These are phyloP conservation scores for Skeletonema tropicum DNA, from an alignment of 108 stramenopile species.

Conservation along the genomic window DNA sequence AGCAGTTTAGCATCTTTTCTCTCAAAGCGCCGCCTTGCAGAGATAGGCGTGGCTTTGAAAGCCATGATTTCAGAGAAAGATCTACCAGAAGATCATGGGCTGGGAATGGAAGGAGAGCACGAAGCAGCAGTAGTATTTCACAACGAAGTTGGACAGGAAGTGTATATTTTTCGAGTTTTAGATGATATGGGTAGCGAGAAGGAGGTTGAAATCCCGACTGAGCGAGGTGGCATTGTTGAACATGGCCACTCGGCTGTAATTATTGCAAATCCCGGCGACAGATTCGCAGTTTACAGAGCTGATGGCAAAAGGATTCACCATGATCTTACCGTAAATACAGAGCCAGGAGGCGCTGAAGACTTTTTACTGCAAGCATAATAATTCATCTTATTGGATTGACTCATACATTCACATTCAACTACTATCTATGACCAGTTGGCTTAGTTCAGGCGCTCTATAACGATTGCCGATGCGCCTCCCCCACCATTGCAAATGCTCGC, in stretches of 20 bases:
- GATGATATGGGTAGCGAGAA: conserved; percentile 4
- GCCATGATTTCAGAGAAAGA: conserved; percentile 37
- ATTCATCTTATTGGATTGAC: background rate
- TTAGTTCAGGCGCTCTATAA: conserved; percentile 89
- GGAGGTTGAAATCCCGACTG: conserved; percentile 10
- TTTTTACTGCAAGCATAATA: conserved; percentile 16
- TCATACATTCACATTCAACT: background rate
- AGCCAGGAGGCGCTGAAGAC: conserved; percentile 31
- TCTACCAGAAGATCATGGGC: conserved; percentile 43
- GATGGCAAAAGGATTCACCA: conserved; percentile 9
- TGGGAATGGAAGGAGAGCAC: conserved; percentile 39
- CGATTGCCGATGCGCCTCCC: conserved; percentile 95
- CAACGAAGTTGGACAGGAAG: conserved; percentile 31
- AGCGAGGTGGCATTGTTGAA: conserved; percentile 10
- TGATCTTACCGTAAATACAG: background rate
- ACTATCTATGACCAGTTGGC: background rate
- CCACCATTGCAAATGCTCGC: conserved; percentile 99
- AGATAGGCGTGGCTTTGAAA: conserved; percentile 34
- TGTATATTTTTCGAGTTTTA: conserved; percentile 1
- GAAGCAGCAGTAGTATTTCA: conserved; percentile 38
- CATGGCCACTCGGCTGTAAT: conserved; percentile 19
- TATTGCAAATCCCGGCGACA: conserved; percentile 32
- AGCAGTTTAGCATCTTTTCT: conserved; percentile 31
- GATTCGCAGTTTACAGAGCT: conserved; percentile 21
- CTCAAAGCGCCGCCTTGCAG: conserved; percentile 37